phyloP scores from a whole-genome alignment of 257 asterid genomes.

The Ballota nigra region DNA sequence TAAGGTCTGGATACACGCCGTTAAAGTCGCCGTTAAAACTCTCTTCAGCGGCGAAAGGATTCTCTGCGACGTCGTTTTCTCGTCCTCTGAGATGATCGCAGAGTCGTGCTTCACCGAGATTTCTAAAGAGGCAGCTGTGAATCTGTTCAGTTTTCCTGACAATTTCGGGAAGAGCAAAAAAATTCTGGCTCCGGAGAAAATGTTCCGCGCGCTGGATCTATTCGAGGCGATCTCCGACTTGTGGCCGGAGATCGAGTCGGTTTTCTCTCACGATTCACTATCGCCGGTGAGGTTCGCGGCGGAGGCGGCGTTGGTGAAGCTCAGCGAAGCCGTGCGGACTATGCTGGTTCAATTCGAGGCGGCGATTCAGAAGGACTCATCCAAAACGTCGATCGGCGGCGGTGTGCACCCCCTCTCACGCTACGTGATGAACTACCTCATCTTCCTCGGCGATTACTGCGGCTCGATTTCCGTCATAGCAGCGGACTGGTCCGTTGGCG shows the following conservation, averaged over 20 bases:
- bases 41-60: conserved; percentile 65
- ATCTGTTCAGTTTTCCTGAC: conserved; percentile 51
- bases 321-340: conserved; percentile 61
- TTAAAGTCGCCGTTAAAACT: conserved; percentile 49
- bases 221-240: conserved; percentile 66
- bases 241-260: conserved; percentile 61
- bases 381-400: conserved; percentile 56
- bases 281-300: conserved; percentile 56
- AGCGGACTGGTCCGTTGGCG: conserved; percentile 44
- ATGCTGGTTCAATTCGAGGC: conserved; percentile 71
- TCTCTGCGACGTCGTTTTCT: conserved; percentile 65
- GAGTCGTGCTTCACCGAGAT: conserved; percentile 70
- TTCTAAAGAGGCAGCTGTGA: conserved; percentile 48
- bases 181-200: conserved; percentile 66
- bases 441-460: conserved; percentile 72
- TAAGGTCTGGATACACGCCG: conserved; percentile 53
- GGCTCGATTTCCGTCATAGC: conserved; percentile 59
- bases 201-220: conserved; percentile 66
- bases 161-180: conserved; percentile 53
- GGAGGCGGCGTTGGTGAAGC: conserved; percentile 49
- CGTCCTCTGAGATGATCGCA: conserved; percentile 49
- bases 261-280: conserved; percentile 50
- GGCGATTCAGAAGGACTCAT: conserved; percentile 76
- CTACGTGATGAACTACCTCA: conserved; percentile 83
- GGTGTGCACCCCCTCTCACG: conserved; percentile 84